Conservation (phyloP, 2,329 filamentous ascomycete species). For the Pyrenophora graminea region DNA sequence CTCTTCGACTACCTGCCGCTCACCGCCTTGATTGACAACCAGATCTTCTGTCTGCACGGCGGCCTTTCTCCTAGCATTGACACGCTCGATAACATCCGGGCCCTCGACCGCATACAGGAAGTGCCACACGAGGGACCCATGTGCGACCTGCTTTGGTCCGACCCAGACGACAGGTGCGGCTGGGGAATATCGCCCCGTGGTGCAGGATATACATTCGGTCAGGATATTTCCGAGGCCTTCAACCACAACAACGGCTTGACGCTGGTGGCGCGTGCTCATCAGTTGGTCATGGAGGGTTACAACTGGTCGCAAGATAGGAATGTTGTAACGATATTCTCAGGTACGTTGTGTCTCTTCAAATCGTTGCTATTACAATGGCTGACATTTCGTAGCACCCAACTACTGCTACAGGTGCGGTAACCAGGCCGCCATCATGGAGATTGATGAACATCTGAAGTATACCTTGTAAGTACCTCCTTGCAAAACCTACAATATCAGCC, state of each 20-base stretch:
- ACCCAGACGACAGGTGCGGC: slow-evolving; percentile 93
- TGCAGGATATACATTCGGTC: slow-evolving; percentile 92
- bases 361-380: slow-evolving; percentile 21
- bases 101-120: slow-evolving; percentile 61
- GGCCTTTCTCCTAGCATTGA: slow-evolving; percentile 74
- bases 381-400: slow-evolving; percentile 53
- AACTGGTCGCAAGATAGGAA: slow-evolving; percentile 99
- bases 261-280: slow-evolving; percentile 92
- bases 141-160: slow-evolving; percentile 78
- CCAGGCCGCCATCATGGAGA: slow-evolving; percentile 99
- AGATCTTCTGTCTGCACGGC: slow-evolving; percentile 74
- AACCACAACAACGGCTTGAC: slow-evolving; percentile 99
- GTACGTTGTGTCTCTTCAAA: slow-evolving; percentile 22
- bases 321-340: slow-evolving; percentile 98
- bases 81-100: slow-evolving; percentile 71
- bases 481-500: background rate
- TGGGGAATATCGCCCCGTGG: slow-evolving; percentile 96
- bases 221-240: slow-evolving; percentile 98
- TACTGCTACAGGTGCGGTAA: slow-evolving; percentile 99
- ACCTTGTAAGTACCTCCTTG: slow-evolving; percentile 80
- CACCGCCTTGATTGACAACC: slow-evolving; percentile 73
- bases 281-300: slow-evolving; percentile 99
- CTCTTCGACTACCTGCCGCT: slow-evolving; percentile 78
- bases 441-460: slow-evolving; percentile 98
- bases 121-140: slow-evolving; percentile 78